These are phyloP conservation scores for Paecilomyces niveus DNA, from an alignment of 2,329 filamentous ascomycete genomes.

Conservation along the genomic window DNA sequence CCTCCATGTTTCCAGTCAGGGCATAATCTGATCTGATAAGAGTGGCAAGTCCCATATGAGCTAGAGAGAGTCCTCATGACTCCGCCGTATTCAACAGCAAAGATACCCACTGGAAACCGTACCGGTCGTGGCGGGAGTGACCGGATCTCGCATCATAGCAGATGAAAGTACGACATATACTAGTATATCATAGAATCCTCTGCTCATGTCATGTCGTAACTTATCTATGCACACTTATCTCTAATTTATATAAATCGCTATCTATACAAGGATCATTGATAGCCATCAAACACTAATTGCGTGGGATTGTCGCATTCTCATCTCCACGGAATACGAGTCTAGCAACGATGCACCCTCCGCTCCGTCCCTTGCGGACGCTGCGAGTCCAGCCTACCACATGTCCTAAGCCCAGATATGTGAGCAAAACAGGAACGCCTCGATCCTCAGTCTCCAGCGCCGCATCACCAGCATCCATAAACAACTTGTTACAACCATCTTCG, in stretches of 20 bases:
- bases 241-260: background rate
- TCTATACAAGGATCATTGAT: background rate
- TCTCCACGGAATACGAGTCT: background rate
- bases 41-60: background rate
- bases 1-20: background rate
- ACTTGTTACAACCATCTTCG: slow-evolving; percentile 11
- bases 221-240: background rate
- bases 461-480: slow-evolving; percentile 11
- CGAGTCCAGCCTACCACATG: slow-evolving; percentile 7
- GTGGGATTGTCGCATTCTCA: background rate
- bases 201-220: background rate
- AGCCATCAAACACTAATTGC: background rate
- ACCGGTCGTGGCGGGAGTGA: background rate
- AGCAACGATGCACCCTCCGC: slow-evolving; percentile 21
- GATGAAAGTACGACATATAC: background rate
- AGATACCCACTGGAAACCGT: background rate
- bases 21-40: background rate
- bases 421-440: slow-evolving; percentile 24
- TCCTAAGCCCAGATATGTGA: slow-evolving; percentile 18
- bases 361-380: slow-evolving; percentile 18
- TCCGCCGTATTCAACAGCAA: background rate
- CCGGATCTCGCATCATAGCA: background rate
- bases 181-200: background rate
- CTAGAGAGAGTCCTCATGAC: background rate
- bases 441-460: slow-evolving; percentile 17